Evolutionary conservation across 306 rosid genomes (phyloP), one percentile per base, ranked within the genome.

Genomic region (Mimosa bimucronata): DNA sequence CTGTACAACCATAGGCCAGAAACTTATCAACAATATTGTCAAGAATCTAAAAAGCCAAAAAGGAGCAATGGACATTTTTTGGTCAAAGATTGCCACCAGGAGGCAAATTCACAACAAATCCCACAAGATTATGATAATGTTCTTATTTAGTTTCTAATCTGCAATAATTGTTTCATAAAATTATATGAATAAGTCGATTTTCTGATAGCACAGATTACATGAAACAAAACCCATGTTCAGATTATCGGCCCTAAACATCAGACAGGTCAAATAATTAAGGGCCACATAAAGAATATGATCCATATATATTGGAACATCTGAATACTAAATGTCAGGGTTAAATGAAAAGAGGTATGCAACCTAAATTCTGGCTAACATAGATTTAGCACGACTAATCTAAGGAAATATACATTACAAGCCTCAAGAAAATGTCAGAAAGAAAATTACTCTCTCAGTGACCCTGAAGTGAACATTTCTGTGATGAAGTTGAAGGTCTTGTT

Each of bases 401-500:
- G 70, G 75, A 75, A 72, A 34, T 55, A 38, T 67, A n/a, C 23
- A 61, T 48, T 66, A 48, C 46, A 58, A 50, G 40, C 74, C 68
- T 30, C 19, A 29, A 80, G 76, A 48, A 73, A 25, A 68, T 57
- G 80, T 76, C 37, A 52, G 83, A 44, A 67, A 44, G 82, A 52
- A 82, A 84, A 79, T 84, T 91, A 93, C 98, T 91, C 89, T 93
- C 98, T 88, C 6, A 91, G 89, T 9, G 98, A 86, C 78, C 98
- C 98, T 14, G 98, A 93, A 68, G 97, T 86, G 83, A 93, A 93
- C 94, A 91, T 80, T 84, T 93, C 98, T 1, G 98, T 93, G 31
- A 93, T 91, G 86, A 93, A 91, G 82, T 93, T 93, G 86, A 93
- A 93, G 75, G 94, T 86, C 83, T 79, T 89, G 75, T 82, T 78